Evolutionary conservation across 345 rosid genomes (phyloP).

Genomic region (Citrus hindsii): DNA sequence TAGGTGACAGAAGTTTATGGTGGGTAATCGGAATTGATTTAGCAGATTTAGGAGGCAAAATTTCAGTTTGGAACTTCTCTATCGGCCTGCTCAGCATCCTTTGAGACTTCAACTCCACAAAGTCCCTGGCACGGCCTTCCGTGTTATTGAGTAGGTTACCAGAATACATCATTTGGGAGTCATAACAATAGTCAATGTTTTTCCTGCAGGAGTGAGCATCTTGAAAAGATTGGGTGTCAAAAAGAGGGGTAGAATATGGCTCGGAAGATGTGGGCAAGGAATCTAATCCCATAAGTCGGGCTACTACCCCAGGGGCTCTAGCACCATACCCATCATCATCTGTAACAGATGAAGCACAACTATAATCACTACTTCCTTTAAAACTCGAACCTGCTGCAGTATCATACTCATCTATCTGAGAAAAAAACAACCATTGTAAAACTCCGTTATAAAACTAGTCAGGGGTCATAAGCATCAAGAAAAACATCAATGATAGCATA

Average conservation of each 20-base stretch:
- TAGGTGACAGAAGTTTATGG: conserved; percentile 90
- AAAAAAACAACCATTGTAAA: not conserved
- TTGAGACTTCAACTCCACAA: conserved; percentile 39
- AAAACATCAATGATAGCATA: not conserved
- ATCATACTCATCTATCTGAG: conserved; percentile 76
- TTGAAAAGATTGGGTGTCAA: conserved; percentile 55
- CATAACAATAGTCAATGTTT: conserved; percentile 46
- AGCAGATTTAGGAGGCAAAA: conserved; percentile 90
- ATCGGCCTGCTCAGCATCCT: conserved; percentile 58
- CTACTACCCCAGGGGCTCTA: conserved; percentile 85
- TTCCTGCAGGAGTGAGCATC: conserved; percentile 41
- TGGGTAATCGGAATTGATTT: conserved; percentile 91
- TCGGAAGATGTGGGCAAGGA: conserved; percentile 70
- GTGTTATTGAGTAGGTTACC: conserved; percentile 46
- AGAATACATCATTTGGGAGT: conserved; percentile 44
- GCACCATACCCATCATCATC: conserved; percentile 84
- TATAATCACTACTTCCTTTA: conserved; percentile 60
- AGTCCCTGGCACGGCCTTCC: conserved; percentile 35
- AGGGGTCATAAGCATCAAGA: conserved; percentile 3
- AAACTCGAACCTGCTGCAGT: conserved; percentile 39
- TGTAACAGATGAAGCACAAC: conserved; percentile 90
- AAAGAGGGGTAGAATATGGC: conserved; percentile 52
- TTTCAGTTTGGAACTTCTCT: conserved; percentile 91
- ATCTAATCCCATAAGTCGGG: conserved; percentile 96
- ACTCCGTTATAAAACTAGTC: not conserved